These are phyloP conservation scores for Trichoderma oligosporum DNA, from an alignment of 2,329 filamentous ascomycete genomes.

Conservation along the genomic window DNA sequence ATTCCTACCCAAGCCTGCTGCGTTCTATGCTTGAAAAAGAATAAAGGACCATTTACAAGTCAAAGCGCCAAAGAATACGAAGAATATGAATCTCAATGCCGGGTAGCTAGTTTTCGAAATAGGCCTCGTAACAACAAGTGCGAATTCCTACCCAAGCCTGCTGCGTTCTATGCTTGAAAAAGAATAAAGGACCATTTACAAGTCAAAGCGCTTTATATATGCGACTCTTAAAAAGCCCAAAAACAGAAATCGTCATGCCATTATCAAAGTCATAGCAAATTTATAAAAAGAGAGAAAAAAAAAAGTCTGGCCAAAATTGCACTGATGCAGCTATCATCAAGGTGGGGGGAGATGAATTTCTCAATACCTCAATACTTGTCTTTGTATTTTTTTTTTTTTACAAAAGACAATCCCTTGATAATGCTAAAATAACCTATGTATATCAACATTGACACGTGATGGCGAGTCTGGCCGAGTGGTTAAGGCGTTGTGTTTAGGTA, in stretches of 20 bases:
- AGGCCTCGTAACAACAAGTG: not conserved
- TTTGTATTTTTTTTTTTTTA: too few species aligned
- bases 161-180: not conserved
- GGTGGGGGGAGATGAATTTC: not conserved
- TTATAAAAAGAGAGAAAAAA: not conserved
- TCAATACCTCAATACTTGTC: too few species aligned
- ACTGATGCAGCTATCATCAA: not conserved
- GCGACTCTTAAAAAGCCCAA: not conserved
- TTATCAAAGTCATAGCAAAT: not conserved
- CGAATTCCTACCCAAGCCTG: not conserved
- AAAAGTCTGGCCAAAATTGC: not conserved
- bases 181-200: not conserved
- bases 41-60: not conserved
- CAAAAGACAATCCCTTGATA: too few species aligned
- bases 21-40: not conserved
- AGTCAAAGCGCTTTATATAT: not conserved
- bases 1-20: not conserved
- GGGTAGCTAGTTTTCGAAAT: not conserved
- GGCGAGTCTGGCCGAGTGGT: slow-evolving; percentile 52
- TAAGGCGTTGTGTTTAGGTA: slow-evolving; percentile 55
- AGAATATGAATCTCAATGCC: not conserved
- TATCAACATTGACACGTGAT: slow-evolving; percentile 4
- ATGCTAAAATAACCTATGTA: not conserved
- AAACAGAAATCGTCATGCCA: not conserved
- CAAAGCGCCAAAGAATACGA: too few species aligned